These are phyloP conservation scores for Colletotrichum sp. DNA, from an alignment of 2,329 filamentous ascomycete species.

Conservation along the genomic window DNA sequence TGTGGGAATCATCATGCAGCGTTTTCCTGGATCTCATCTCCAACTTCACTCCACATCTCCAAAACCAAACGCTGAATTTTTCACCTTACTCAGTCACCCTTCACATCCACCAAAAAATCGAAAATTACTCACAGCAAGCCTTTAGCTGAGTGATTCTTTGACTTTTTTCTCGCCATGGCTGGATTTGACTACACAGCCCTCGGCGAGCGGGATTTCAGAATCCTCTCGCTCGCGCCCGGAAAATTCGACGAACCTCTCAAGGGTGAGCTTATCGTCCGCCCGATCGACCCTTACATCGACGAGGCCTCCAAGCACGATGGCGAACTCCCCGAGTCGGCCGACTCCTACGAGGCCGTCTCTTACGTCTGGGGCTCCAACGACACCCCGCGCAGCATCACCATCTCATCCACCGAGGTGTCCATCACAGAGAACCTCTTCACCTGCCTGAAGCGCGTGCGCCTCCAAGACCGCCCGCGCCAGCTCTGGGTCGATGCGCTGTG, in stretches of 20 bases:
- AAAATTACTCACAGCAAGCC: background rate
- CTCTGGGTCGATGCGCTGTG: conserved; percentile 27
- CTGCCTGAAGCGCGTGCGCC: conserved; percentile 16
- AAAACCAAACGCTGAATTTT: conserved; percentile 2
- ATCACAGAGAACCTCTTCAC: conserved; percentile 13
- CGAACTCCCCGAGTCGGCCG: background rate
- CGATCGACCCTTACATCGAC: conserved; percentile 14
- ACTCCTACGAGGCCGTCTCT: conserved; percentile 21
- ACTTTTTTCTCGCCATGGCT: background rate
- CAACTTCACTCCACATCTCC: conserved; percentile 18
- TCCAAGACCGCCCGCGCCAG: background rate
- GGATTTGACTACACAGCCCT: background rate
- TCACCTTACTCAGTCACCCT: background rate
- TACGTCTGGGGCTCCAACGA: conserved; percentile 20
- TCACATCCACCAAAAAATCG: background rate
- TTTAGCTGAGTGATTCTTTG: background rate
- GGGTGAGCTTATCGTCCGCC: background rate
- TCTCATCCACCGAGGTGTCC: background rate
- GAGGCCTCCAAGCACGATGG: conserved; percentile 5
- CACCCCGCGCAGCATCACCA: conserved; percentile 3
- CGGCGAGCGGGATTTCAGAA: conserved; percentile 15
- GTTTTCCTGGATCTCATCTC: conserved; percentile 6
- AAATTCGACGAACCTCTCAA: conserved; percentile 1
- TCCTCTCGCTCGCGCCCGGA: conserved; percentile 2
- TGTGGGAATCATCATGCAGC: conserved; percentile 14